phyloP scores from a whole-genome alignment of 768 basidiomycete genomes.

The Agaricus subrufescens region DNA sequence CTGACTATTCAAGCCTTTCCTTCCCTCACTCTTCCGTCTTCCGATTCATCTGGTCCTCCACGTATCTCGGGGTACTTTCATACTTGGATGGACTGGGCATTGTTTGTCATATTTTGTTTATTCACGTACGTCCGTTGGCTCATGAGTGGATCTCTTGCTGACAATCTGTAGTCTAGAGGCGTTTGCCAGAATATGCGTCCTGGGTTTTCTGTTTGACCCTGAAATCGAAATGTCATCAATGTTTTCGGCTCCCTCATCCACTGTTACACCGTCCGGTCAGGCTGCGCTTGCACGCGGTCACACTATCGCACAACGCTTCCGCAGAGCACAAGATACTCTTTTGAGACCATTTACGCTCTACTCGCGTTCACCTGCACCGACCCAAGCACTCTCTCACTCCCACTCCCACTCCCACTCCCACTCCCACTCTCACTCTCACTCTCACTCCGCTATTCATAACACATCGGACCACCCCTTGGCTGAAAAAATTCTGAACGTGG shows the following conservation, averaged over 20 bases:
- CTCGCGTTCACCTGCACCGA: slow-evolving; percentile 18
- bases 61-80: slow-evolving; percentile 72
- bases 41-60: slow-evolving; percentile 34
- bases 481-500: slow-evolving; percentile 20
- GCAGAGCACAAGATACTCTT: slow-evolving; percentile 39
- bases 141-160: slow-evolving; percentile 6
- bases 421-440: slow-evolving; percentile 2
- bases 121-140: slow-evolving; percentile 66
- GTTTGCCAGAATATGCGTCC: slow-evolving; percentile 83
- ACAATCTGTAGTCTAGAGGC: slow-evolving; percentile 66
- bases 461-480: slow-evolving; percentile 23
- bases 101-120: slow-evolving; percentile 79
- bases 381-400: slow-evolving; percentile 3
- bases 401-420: slow-evolving; percentile 6
- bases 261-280: slow-evolving; percentile 24
- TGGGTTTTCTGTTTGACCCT: slow-evolving; percentile 85
- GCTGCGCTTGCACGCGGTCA: slow-evolving; percentile 38
- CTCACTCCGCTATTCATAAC: slow-evolving; percentile 1
- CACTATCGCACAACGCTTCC: slow-evolving; percentile 43
- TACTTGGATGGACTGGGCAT: slow-evolving; percentile 80
- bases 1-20: slow-evolving; percentile 76
- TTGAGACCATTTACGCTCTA: slow-evolving; percentile 52
- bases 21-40: slow-evolving; percentile 49
- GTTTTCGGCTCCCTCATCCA: slow-evolving; percentile 24
- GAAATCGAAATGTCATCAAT: slow-evolving; percentile 46